Evolutionary conservation across 305 asterid species (phyloP), one percentile per base, ranked within the genome.

Genomic region (Euphrasia arctica): DNA sequence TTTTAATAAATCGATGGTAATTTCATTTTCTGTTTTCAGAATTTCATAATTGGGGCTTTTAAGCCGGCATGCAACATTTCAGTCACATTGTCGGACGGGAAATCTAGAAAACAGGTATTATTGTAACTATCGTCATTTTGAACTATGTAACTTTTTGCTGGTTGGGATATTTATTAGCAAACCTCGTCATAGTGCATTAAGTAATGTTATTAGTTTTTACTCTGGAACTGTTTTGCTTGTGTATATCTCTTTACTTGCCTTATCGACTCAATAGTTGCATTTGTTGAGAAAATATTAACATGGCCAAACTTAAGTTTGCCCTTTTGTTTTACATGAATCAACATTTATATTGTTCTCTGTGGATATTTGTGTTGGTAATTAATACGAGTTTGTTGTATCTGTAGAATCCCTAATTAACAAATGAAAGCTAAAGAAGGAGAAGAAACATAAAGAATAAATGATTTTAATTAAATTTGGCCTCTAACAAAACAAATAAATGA

Each of bases 41-140:
- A 92, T 85, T 92, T 74, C 77, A 82, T 92, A 59, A 80, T 92
- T 66, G 98, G 98, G 56, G 98, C 98, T 52, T 92, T 92, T 78
- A 92, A 92, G 81, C 96, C 98, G 22, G 96, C 96, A 45, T 92
- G 98, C 93, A 80, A 84, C 77, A 66, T 92, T 74, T 76, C 88
- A 22, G 72, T 92, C 68, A 64, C 86, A 9, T 86, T 92, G 72
- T 47, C 96, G 5, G 98, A 92, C 80, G 98, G 89, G 32, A 92
- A 90, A 79, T 64, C 88, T 71, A 86, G 98, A 54, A 92, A 87
- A 78, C 96, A 84, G 98, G 98, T 92, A 74, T 13, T 34, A 5
- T 64, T 15, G 57, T 59, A 14, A 29, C 13, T 50, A 39, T 57
- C 3, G 5, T 59, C 9, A n/a, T 57, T 5, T 60, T 48, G 54